Evolutionary conservation across 2,329 filamentous ascomycete genomes (phyloP).

Genomic region (Venturia aucupariae): DNA sequence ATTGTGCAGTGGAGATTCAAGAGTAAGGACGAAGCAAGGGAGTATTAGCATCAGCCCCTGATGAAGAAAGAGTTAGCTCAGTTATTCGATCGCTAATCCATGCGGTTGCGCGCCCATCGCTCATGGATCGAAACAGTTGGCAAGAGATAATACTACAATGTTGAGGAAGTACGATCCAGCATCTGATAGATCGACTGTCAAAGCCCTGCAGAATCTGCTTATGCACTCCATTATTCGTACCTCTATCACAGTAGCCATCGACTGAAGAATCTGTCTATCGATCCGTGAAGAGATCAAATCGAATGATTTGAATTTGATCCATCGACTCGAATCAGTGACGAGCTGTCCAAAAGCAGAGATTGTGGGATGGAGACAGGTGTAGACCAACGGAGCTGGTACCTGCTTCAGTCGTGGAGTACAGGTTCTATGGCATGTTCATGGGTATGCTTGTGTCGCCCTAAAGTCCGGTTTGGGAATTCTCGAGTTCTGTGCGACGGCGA

Average conservation of each 20-base stretch:
- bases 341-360: not conserved
- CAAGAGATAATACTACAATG: not conserved
- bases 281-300: not conserved
- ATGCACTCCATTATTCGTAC: not conserved
- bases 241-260: not conserved
- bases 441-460: not conserved
- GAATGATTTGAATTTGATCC: not conserved
- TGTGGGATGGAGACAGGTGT: not conserved
- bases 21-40: not conserved
- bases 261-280: not conserved
- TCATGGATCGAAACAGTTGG: not conserved
- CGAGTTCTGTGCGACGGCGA: not conserved
- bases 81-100: not conserved
- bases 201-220: not conserved
- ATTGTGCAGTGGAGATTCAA: not conserved
- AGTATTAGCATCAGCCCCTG: not conserved
- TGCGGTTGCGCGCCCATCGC: not conserved
- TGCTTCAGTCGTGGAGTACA: conserved; percentile 1
- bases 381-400: not conserved
- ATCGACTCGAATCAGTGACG: not conserved
- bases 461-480: not conserved
- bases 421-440: not conserved
- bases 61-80: not conserved
- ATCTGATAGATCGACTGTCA: not conserved
- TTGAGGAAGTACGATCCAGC: not conserved